These are phyloP conservation scores for Zelopaecilomyces penicillatus DNA, from an alignment of 2,329 filamentous ascomycete species.

Conservation along the genomic window DNA sequence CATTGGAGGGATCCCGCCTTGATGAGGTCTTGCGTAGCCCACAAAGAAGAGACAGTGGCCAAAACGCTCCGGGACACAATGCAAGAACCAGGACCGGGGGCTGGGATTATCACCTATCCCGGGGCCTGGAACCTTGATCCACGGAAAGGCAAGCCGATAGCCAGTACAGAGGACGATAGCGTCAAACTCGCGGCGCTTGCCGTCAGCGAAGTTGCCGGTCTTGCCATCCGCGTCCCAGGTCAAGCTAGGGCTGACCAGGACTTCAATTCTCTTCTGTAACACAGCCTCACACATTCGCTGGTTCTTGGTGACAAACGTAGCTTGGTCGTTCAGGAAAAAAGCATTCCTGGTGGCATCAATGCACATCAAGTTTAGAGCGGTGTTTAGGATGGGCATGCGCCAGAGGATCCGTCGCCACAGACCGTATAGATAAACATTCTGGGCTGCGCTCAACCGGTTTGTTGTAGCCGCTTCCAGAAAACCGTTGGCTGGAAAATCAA, in stretches of 20 bases:
- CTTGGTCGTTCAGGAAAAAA: background rate
- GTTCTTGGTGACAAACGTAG: conserved; percentile 1
- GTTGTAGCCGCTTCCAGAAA: background rate
- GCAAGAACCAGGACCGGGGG: background rate
- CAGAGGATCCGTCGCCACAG: background rate
- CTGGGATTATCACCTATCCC: background rate
- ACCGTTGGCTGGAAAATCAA: background rate
- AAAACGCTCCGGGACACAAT: background rate
- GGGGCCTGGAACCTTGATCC: background rate
- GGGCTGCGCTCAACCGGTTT: background rate
- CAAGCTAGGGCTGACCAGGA: background rate
- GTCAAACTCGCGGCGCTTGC: background rate
- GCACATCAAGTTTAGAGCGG: background rate
- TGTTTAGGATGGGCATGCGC: background rate
- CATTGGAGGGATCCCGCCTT: background rate
- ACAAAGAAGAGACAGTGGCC: background rate
- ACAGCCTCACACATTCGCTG: background rate
- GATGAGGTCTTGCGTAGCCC: conserved; percentile 1
- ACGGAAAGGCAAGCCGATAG: background rate
- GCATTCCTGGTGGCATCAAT: background rate
- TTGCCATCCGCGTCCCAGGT: background rate
- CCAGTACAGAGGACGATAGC: background rate
- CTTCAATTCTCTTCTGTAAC: background rate
- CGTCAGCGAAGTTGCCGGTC: background rate
- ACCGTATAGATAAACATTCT: background rate